Conservation (phyloP, 495 filamentous ascomycete species). For the Penicillium roqueforti region DNA sequence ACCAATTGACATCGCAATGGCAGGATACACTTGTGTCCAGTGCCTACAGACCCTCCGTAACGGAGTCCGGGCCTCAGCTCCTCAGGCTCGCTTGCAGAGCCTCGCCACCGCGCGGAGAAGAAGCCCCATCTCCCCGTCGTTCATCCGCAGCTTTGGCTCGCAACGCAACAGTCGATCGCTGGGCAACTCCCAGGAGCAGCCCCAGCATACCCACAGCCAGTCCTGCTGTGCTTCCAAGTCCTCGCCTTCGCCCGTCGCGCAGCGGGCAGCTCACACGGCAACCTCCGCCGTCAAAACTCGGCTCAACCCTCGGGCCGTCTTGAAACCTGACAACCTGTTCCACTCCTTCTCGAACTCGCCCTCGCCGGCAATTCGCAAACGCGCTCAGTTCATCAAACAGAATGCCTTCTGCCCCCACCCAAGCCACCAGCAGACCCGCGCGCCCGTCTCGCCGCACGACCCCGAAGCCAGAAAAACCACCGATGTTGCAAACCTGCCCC, state of each 20-base stretch:
- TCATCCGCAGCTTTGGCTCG: conserved; percentile 33
- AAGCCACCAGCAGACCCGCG: conserved; percentile 65
- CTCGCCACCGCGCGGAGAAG: conserved; percentile 24
- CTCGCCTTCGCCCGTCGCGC: conserved; percentile 15
- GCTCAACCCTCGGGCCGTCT: conserved; percentile 44
- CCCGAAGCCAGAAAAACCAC: conserved; percentile 52
- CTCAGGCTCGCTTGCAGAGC: conserved; percentile 21
- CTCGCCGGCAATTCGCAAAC: conserved; percentile 71
- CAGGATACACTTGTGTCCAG: conserved; percentile 41
- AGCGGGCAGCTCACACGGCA: conserved; percentile 29
- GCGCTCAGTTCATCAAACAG: conserved; percentile 83
- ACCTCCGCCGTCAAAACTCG: conserved; percentile 8
- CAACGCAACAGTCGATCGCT: conserved; percentile 23
- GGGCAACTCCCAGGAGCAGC: conserved; percentile 13
- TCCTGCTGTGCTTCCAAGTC: conserved; percentile 3
- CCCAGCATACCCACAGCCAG: conserved; percentile 11
- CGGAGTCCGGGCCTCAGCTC: conserved; percentile 18
- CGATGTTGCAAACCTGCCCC: conserved; percentile 47
- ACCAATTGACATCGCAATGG: conserved; percentile 30
- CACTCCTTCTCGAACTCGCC: conserved; percentile 87
- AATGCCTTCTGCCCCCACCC: conserved; percentile 91
- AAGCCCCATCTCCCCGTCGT: conserved; percentile 23
- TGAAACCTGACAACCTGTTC: conserved; percentile 81
- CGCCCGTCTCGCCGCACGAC: conserved; percentile 55
- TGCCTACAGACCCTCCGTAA: conserved; percentile 39